Evolutionary conservation across 108 stramenopile species (phyloP).

Genomic region (Parietichytrium sp.): DNA sequence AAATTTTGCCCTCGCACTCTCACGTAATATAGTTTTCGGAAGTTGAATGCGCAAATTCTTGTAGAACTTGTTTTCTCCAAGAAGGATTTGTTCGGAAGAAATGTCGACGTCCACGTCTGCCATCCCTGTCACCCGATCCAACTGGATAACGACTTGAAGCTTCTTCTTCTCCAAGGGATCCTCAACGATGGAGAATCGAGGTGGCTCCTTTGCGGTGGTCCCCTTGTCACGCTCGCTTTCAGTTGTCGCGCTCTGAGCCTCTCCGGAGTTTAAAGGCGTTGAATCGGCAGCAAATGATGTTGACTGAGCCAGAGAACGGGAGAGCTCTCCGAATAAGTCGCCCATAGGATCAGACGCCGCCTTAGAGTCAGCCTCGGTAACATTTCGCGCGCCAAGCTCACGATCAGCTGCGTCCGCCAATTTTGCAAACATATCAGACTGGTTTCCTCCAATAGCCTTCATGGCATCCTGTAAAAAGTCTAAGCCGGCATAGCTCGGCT

Average conservation of each 20-base stretch:
- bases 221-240: no score
- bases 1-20: background rate
- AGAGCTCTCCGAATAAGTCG: no score
- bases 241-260: no score
- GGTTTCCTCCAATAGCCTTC: background rate
- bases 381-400: background rate
- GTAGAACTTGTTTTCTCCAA: background rate
- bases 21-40: background rate
- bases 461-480: background rate
- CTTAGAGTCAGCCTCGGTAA: background rate
- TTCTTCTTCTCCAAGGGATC: background rate
- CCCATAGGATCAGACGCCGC: no score
- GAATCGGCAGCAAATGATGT: no score
- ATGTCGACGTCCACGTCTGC: slow-evolving; percentile 21
- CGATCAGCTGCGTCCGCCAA: background rate
- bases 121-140: background rate
- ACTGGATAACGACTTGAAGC: background rate
- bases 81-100: background rate
- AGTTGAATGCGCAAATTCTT: background rate
- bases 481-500: background rate
- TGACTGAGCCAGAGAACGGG: no score
- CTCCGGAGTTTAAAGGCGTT: no score
- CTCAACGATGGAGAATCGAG: background rate
- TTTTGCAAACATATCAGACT: background rate
- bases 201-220: no score